Conservation (phyloP, 176 grass and related monocot genomes). For the Dactylis glomerata region DNA sequence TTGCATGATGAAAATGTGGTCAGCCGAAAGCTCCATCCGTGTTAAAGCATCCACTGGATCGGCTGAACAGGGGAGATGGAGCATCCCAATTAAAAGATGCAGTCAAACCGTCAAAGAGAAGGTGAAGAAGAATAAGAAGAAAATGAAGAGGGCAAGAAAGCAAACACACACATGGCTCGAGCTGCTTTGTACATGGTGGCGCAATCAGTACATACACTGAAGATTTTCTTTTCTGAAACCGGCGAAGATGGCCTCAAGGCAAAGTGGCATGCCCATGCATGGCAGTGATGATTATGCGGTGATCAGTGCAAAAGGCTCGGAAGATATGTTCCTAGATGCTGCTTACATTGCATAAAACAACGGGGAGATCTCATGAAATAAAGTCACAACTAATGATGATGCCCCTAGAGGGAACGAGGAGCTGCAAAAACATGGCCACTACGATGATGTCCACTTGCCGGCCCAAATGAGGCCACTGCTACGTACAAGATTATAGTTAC, state of each 20-base stretch:
- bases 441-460: constrained; percentile 15
- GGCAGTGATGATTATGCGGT: not conserved
- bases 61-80: not conserved
- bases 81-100: not conserved
- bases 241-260: not conserved
- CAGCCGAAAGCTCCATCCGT: not conserved
- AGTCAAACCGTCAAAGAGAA: not conserved
- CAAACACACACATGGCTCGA: not conserved
- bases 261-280: constrained; percentile 13
- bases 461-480: constrained; percentile 1
- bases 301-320: not conserved
- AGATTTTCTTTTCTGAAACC: not conserved
- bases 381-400: not conserved
- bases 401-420: constrained; percentile 1
- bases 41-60: not conserved
- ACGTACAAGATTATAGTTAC: not conserved
- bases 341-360: no score
- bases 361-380: not conserved
- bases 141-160: not conserved
- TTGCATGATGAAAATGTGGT: constrained; percentile 8
- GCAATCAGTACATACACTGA: not conserved
- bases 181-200: not conserved
- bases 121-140: not conserved
- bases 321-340: no score
- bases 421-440: constrained; percentile 40